A percentile compares a stretch with the other conserved stretches of the same genome.
Evolutionary conservation across 2,329 filamentous ascomycete genomes (phyloP).

Genomic region (Aspergillus thermomutatus): DNA sequence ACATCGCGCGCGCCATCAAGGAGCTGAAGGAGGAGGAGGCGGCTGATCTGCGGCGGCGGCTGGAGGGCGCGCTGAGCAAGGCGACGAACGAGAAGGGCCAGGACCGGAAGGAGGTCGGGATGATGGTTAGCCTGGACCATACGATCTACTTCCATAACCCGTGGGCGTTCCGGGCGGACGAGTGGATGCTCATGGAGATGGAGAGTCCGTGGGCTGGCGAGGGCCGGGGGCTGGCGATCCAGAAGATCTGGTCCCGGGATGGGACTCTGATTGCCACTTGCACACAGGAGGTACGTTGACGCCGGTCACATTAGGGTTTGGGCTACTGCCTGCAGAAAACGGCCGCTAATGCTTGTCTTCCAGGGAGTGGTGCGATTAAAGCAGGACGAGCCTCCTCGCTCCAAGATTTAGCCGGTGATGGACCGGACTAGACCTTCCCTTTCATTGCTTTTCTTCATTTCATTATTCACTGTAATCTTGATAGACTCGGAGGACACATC

Average conservation of each 20-base stretch:
- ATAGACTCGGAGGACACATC: constrained; percentile 2
- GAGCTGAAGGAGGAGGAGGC: constrained; percentile 43
- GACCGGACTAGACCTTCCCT: neutral
- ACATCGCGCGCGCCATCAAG: constrained; percentile 37
- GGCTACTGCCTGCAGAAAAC: neutral
- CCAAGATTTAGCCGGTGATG: constrained; percentile 26
- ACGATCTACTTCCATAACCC: constrained; percentile 52
- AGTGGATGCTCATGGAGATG: constrained; percentile 51
- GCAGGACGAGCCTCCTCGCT: constrained; percentile 36
- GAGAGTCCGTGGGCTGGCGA: constrained; percentile 51
- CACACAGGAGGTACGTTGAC: constrained; percentile 45
- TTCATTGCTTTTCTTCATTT: neutral
- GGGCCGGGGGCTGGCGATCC: constrained; percentile 46
- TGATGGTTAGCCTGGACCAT: constrained; percentile 53
- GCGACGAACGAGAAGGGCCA: constrained; percentile 21
- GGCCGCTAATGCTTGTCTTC: constrained; percentile 12
- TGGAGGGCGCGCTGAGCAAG: constrained; percentile 32
- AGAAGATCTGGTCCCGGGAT: constrained; percentile 49
- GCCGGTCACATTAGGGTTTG: neutral
- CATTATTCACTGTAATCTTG: constrained; percentile 5
- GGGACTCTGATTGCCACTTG: constrained; percentile 49
- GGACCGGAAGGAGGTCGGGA: constrained; percentile 40
- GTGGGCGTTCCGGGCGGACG: constrained; percentile 46
- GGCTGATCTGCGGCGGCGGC: constrained; percentile 33
- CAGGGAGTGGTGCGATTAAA: constrained; percentile 47